Evolutionary conservation across 441 rosid species (phyloP), one percentile per base, ranked within the genome.

Genomic region (Euphorbia corollata): DNA sequence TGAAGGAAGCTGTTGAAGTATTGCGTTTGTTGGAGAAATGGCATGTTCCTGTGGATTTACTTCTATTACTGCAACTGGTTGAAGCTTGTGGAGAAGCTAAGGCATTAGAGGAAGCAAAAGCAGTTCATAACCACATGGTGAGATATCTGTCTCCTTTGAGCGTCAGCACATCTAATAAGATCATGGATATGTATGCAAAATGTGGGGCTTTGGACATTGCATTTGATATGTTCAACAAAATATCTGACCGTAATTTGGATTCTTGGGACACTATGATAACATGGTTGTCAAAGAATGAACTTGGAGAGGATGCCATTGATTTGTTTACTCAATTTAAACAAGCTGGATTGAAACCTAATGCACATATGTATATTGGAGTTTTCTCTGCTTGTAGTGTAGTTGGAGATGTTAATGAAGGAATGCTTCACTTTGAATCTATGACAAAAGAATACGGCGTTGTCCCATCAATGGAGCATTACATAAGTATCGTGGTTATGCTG

Each of bases 301-400:
- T 76, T 13, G 97, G 89, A 71, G 97, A 93, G 81, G 95, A 93
- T 55, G 92, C 89, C 39, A 72, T 93, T 39, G 93, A 93, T 65
- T 74, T 91, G 72, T 91, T 87, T 69, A 61, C 73, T 72, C 75
- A 79, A 15, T 89, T 91, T 69, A 93, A 87, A 80, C 79, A 75
- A 65, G 78, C 78, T 30, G 97, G 95, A 64, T 71, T 81, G 58
- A 77, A 74, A 73, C 96, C 96, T 0, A 86, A 90, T 32, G 80
- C 82, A 47, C 69, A 75, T 65, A 72, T 91, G 67, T 91, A 82
- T 56, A 69, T 84, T n/a, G 75, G 85, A 2, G 74, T 91, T 6
- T 86, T 93, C 75, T 84, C 79, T 23, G 81, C 93, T 9, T 93
- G 97, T 73, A 73, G 81, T 58, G 77, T 78, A 43, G 66, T 86